Percentiles rank a stretch among this genome's conserved stretches.
phyloP scores from a whole-genome alignment of 371 early-diverging fungal species.

The Circinella umbellata region DNA sequence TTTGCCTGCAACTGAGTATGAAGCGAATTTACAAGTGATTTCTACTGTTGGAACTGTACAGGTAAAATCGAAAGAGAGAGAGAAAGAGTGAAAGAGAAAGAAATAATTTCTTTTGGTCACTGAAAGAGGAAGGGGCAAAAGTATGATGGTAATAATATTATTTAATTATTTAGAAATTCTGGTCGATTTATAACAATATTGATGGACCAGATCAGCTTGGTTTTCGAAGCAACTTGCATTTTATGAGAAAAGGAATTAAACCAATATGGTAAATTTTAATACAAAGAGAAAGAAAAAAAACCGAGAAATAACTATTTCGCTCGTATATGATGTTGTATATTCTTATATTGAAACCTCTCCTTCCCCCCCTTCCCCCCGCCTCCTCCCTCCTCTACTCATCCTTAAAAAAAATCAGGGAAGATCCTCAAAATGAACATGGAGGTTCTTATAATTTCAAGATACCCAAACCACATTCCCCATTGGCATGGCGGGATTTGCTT shows the following conservation, averaged over 20 bases:
- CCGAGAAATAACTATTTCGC: background rate
- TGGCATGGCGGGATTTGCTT: conserved; percentile 63
- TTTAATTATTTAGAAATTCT: conserved; percentile 42
- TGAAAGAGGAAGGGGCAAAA: no score
- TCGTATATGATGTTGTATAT: no score
- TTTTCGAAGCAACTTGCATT: conserved; percentile 60
- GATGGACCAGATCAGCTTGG: conserved; percentile 54
- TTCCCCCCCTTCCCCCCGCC: no score
- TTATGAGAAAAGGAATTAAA: conserved; percentile 73
- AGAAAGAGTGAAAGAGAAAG: background rate
- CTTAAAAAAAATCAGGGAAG: conserved; percentile 55
- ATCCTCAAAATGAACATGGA: conserved; percentile 76
- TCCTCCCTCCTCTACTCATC: background rate
- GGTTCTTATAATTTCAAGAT: conserved; percentile 77
- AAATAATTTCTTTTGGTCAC: no score
- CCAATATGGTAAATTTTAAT: conserved; percentile 64
- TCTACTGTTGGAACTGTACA: conserved; percentile 67
- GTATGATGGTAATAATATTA: no score
- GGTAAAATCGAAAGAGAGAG: conserved; percentile 31
- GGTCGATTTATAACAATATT: conserved; percentile 63
- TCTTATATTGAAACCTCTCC: background rate
- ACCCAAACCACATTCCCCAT: conserved; percentile 53
- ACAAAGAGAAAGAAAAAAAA: background rate
- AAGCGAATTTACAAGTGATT: conserved; percentile 60
- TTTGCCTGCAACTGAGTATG: conserved; percentile 60